Evolutionary conservation across 2,329 filamentous ascomycete genomes (phyloP).

Genomic region (Penicillium sp.): DNA sequence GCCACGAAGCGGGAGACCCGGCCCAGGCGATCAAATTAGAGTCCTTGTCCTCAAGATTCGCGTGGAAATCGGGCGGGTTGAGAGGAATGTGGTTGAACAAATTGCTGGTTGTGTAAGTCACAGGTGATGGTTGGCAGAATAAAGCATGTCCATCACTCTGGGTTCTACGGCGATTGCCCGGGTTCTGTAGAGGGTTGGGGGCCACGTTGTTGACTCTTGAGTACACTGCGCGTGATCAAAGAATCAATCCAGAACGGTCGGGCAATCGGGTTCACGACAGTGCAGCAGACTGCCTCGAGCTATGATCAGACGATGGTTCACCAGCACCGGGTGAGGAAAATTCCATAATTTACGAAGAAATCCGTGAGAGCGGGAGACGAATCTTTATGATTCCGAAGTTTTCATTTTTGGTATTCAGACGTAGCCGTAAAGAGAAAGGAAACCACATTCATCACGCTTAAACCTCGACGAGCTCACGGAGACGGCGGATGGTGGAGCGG

Average conservation of each 20-base stretch:
- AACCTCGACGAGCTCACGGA: slow-evolving; percentile 97
- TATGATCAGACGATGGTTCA: background rate
- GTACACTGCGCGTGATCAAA: background rate
- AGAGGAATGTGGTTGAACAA: background rate
- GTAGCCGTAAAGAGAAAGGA: slow-evolving; percentile 37
- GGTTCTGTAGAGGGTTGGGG: background rate
- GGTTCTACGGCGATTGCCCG: slow-evolving; percentile 22
- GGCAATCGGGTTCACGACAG: background rate
- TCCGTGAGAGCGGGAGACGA: slow-evolving; percentile 17
- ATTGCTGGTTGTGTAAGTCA: background rate
- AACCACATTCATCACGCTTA: slow-evolving; percentile 41
- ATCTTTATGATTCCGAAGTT: slow-evolving; percentile 35
- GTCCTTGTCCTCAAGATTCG: slow-evolving; percentile 4
- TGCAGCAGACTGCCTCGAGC: background rate
- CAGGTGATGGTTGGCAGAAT: background rate
- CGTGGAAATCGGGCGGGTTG: background rate
- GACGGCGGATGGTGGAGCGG: slow-evolving; percentile 93
- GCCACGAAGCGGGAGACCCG: background rate
- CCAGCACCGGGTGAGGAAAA: background rate
- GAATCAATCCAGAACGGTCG: background rate
- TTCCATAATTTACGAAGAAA: background rate
- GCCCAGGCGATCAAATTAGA: slow-evolving; percentile 3
- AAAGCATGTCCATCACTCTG: too few species aligned
- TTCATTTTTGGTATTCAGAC: slow-evolving; percentile 43
- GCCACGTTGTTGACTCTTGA: background rate